phyloP scores from a whole-genome alignment of 108 stramenopile species.

The Nannochloropsis gaditana region DNA sequence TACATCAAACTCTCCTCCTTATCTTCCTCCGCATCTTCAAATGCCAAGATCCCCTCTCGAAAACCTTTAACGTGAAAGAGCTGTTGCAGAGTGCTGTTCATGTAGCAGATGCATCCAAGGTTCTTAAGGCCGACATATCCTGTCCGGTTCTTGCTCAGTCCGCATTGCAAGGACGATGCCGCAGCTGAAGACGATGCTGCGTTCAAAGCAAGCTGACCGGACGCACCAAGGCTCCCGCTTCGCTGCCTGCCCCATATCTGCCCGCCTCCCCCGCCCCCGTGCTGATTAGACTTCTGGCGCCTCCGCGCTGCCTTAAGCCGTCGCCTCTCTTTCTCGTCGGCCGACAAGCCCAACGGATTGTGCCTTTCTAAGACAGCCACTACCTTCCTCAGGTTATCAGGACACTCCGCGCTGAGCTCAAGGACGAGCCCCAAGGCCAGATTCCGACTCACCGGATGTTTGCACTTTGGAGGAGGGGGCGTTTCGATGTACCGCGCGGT shows the following conservation, averaged over 20 bases:
- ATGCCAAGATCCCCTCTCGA: slow-evolving; percentile 30
- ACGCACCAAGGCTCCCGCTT: not conserved
- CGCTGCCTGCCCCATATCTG: not conserved
- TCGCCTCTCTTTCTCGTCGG: not conserved
- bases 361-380: not conserved
- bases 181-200: not conserved
- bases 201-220: not conserved
- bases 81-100: slow-evolving; percentile 63
- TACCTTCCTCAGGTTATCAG: not conserved
- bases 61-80: slow-evolving; percentile 38
- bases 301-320: not conserved
- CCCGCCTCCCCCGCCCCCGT: not conserved
- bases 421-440: not conserved
- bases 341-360: not conserved
- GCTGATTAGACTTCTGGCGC: not conserved
- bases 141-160: slow-evolving; percentile 33
- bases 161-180: not conserved
- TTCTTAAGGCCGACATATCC: slow-evolving; percentile 59
- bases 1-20: slow-evolving; percentile 43
- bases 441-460: not conserved
- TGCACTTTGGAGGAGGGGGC: not conserved
- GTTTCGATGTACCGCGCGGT: not conserved
- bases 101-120: slow-evolving; percentile 64
- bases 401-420: not conserved
- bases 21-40: slow-evolving; percentile 29